A percentile compares a stretch with the other conserved stretches of the same genome.
Conservation (phyloP, 176 grass and related monocot genomes). For the Eleusine coracana region DNA sequence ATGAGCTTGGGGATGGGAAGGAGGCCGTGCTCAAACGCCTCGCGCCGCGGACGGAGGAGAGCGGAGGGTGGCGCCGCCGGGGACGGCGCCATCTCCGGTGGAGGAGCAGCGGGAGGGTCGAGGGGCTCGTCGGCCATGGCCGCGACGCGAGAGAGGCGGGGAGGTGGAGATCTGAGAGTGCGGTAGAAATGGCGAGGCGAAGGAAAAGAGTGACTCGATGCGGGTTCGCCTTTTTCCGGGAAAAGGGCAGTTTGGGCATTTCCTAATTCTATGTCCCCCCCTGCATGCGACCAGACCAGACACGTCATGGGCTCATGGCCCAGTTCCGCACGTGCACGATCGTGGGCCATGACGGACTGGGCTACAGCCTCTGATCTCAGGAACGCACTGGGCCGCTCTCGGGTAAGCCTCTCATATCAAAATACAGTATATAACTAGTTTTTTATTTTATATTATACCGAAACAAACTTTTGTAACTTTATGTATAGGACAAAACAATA, state of each 20-base stretch:
- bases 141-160: slow-evolving; percentile 35
- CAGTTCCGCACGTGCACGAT: background rate
- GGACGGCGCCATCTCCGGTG: background rate
- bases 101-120: slow-evolving; percentile 42
- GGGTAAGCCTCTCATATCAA: no score
- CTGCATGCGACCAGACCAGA: background rate
- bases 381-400: background rate
- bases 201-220: slow-evolving; percentile 10
- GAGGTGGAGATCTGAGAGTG: slow-evolving; percentile 40
- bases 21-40: slow-evolving; percentile 93
- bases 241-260: slow-evolving; percentile 22
- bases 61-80: background rate
- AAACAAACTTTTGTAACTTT: no score
- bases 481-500: no score
- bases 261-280: background rate
- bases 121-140: slow-evolving; percentile 59
- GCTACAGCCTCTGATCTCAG: background rate
- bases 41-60: slow-evolving; percentile 78
- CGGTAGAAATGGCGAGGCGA: slow-evolving; percentile 7
- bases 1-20: slow-evolving; percentile 89
- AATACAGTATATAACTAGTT: no score
- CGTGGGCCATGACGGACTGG: background rate
- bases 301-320: background rate
- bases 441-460: no score
- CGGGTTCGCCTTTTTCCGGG: background rate